Percentiles rank a stretch among this genome's conserved stretches.
These are phyloP conservation scores for Thelonectria blattea DNA, from an alignment of 2,329 filamentous ascomycete genomes.

Conservation along the genomic window DNA sequence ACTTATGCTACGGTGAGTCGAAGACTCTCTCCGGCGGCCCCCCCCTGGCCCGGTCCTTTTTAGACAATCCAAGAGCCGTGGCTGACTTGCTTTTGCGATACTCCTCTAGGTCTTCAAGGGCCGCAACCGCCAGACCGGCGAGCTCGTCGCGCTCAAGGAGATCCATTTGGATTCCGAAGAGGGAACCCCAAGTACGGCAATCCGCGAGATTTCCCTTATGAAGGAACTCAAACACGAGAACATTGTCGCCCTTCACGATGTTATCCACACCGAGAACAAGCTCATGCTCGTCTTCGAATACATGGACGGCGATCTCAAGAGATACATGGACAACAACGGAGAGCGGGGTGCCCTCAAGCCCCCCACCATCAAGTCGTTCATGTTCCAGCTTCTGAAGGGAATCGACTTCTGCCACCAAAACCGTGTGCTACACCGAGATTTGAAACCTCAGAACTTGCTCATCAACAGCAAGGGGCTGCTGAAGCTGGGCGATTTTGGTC, in stretches of 20 bases:
- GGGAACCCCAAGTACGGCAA: slow-evolving; percentile 94
- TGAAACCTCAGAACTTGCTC: slow-evolving; percentile 95
- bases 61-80: background rate
- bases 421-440: slow-evolving; percentile 89
- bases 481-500: slow-evolving; percentile 93
- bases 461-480: slow-evolving; percentile 91
- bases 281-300: slow-evolving; percentile 99
- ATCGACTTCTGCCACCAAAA: slow-evolving; percentile 99
- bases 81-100: slow-evolving; percentile 20
- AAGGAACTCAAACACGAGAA: slow-evolving; percentile 99
- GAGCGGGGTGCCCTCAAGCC: slow-evolving; percentile 90
- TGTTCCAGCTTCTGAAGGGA: slow-evolving; percentile 94
- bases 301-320: slow-evolving; percentile 98
- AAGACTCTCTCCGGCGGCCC: background rate
- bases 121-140: slow-evolving; percentile 93
- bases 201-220: slow-evolving; percentile 98
- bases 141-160: slow-evolving; percentile 96
- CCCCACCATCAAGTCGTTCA: slow-evolving; percentile 95
- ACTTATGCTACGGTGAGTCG: slow-evolving; percentile 95
- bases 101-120: slow-evolving; percentile 88
- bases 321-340: slow-evolving; percentile 95
- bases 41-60: background rate
- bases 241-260: slow-evolving; percentile 95
- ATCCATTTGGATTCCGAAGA: slow-evolving; percentile 99
- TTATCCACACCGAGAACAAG: slow-evolving; percentile 99